Evolutionary conservation across 441 rosid genomes (phyloP), one percentile per base, ranked within the genome.

Genomic region (Macaranga tanarius): DNA sequence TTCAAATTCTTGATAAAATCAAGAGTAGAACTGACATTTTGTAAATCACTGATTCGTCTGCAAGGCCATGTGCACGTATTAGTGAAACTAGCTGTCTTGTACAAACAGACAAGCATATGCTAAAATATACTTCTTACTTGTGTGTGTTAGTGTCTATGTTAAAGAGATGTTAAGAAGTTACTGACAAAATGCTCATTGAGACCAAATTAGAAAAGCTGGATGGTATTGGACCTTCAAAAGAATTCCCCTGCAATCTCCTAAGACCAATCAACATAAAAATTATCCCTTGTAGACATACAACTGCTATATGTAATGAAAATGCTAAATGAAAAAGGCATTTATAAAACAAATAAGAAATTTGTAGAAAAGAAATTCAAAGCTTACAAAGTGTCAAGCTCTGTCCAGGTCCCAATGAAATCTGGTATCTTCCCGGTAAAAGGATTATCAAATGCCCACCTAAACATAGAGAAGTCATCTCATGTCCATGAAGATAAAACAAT

Each of bases 21-120:
- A 59, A 86, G 84, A 73, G 90, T 85, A 25, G 89, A 84, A 64
- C 74, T 79, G 63, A 71, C 78, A 52, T 78, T 83, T 54, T 75
- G 75, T 67, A 89, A 72, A 38, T 83, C 89, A 50, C 85, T 75
- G 25, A 88, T 75, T 72, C 85, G 69, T 80, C 94, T 89, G 75
- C 77, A 79, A 7, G 50, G 51, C 23, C 4, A 59, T 22, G 9
- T 44, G 52, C 44, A 73, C 50, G 16, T 2, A 61, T 59, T 56
- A 65, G 10, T 15, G 17, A 68, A 45, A 63, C 15, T 67, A 3
- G 44, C n/a, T 51, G 38, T 61, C 51, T 54, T 64, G 20, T 59
- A 19, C 19, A 38, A 10, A 60, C 2, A 2, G 3, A 50, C 19
- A 23, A 19, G 8, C 13, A 63, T 25, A 8, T 6, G 51, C 9